Conservation (phyloP, 75 land plant species). For the Gnetum montanum region DNA sequence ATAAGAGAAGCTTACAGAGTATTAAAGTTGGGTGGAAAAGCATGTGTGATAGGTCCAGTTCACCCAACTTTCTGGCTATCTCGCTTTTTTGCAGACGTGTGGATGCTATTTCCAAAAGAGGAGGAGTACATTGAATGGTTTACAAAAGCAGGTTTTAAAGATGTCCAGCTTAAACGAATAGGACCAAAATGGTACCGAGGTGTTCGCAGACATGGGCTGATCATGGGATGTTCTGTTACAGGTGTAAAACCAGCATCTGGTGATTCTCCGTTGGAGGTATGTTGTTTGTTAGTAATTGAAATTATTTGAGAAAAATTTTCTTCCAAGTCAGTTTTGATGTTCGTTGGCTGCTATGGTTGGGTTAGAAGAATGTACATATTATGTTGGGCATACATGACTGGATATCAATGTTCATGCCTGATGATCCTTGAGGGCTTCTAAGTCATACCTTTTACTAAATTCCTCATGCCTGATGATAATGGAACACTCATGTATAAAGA, state of each 20-base stretch:
- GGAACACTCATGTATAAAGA: too few relatives aligned
- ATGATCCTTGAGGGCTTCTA: too few relatives aligned
- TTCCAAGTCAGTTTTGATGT: too few relatives aligned
- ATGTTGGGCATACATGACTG: too few relatives aligned
- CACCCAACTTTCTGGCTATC: conserved; percentile 95
- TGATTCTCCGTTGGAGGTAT: conserved; percentile 90
- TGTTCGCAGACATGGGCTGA: conserved; percentile 88
- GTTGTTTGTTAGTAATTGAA: neutral
- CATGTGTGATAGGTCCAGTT: conserved; percentile 93
- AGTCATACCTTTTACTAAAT: too few relatives aligned
- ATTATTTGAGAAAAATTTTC: too few relatives aligned
- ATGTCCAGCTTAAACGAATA: conserved; percentile 87
- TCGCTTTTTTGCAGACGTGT: conserved; percentile 91
- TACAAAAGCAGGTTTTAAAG: conserved; percentile 86
- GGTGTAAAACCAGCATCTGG: conserved; percentile 89
- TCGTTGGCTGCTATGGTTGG: too few relatives aligned
- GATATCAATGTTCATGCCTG: too few relatives aligned
- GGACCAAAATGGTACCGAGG: conserved; percentile 99
- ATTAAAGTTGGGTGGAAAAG: conserved; percentile 78
- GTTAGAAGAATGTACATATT: too few relatives aligned
- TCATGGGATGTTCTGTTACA: conserved; percentile 99
- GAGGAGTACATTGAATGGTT: conserved; percentile 99
- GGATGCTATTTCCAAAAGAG: conserved; percentile 98
- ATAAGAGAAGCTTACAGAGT: conserved; percentile 98
- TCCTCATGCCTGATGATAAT: too few relatives aligned